phyloP scores from a whole-genome alignment of 148 eudicot species.

The Salicornia ramosissima region DNA sequence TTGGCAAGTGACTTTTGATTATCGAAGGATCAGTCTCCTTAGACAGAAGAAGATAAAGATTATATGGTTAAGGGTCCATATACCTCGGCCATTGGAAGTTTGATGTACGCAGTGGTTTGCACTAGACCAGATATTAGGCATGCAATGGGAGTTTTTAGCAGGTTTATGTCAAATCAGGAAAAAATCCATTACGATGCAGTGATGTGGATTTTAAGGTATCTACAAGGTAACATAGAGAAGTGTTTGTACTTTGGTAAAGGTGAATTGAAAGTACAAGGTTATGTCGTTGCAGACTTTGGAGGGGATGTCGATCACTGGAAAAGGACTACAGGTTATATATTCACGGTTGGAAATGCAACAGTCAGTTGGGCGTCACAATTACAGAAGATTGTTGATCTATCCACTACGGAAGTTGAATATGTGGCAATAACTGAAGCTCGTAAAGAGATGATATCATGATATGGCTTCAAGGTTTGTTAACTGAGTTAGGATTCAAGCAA shows the following conservation, averaged over 20 bases:
- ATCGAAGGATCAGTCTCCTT: slow-evolving; percentile 5
- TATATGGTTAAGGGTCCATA: slow-evolving; percentile 23
- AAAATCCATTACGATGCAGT: slow-evolving; percentile 25
- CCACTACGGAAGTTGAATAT: too few relatives aligned
- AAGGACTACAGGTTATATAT: too few relatives aligned
- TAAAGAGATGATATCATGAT: slow-evolving; percentile 18
- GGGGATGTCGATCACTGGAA: too few relatives aligned
- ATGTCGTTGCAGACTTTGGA: too few relatives aligned
- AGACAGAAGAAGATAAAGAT: slow-evolving; percentile 14
- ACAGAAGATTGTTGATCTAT: too few relatives aligned
- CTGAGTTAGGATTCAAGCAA: neutral
- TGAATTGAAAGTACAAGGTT: too few relatives aligned
- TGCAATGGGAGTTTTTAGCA: slow-evolving; percentile 15
- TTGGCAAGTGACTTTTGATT: slow-evolving; percentile 16
- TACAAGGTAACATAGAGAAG: too few relatives aligned
- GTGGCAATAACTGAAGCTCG: slow-evolving; percentile 2
- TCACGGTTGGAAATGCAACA: too few relatives aligned
- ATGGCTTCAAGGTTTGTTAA: slow-evolving; percentile 12
- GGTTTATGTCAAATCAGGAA: slow-evolving; percentile 20
- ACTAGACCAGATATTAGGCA: slow-evolving; percentile 26
- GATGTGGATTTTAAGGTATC: too few relatives aligned
- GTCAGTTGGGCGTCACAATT: too few relatives aligned
- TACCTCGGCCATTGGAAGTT: slow-evolving; percentile 24
- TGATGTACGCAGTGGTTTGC: slow-evolving; percentile 27
- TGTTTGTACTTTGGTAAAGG: too few relatives aligned